These are phyloP conservation scores for Saccharomyces hybrid DNA, from an alignment of 1,139 yeast genomes.

Conservation along the genomic window DNA sequence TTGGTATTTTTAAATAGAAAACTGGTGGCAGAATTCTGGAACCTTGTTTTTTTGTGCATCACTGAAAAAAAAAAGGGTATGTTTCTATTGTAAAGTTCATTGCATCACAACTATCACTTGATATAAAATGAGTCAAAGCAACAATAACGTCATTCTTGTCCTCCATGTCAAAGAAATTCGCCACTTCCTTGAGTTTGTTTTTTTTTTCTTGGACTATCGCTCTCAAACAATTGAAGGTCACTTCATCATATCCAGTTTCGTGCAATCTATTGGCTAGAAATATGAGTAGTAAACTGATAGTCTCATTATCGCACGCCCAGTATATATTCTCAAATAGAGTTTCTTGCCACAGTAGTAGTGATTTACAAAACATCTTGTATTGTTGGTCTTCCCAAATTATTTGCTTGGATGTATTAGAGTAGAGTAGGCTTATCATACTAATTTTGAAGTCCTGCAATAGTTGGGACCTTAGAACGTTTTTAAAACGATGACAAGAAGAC, in stretches of 20 bases:
- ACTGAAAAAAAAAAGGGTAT: background rate
- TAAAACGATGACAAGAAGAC: conserved; percentile 6
- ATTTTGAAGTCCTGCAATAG: conserved; percentile 3
- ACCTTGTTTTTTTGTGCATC: background rate
- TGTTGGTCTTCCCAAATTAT: conserved; percentile 5
- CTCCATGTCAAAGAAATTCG: conserved; percentile 3
- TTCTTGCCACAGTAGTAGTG: conserved; percentile 27
- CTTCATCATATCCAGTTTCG: conserved; percentile 15
- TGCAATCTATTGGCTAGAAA: conserved; percentile 26
- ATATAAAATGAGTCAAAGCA: conserved; percentile 15
- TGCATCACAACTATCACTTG: conserved; percentile 7
- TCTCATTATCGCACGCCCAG: conserved; percentile 8
- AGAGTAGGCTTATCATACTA: conserved; percentile 3
- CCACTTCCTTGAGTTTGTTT: conserved; percentile 1
- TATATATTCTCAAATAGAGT: conserved; percentile 9
- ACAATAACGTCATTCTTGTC: conserved; percentile 15
- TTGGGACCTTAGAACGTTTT: conserved; percentile 3
- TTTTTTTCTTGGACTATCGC: conserved; percentile 5
- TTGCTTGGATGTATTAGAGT: conserved; percentile 30
- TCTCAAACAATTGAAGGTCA: conserved; percentile 6
- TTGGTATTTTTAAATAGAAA: background rate
- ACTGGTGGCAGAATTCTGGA: background rate
- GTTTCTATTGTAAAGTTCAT: background rate
- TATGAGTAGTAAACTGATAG: conserved; percentile 21
- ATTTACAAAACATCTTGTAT: conserved; percentile 11